Base-by-base conservation (phyloP, 1,284 basidiomycete genomes). In the Farysia itapuensis region DNA sequence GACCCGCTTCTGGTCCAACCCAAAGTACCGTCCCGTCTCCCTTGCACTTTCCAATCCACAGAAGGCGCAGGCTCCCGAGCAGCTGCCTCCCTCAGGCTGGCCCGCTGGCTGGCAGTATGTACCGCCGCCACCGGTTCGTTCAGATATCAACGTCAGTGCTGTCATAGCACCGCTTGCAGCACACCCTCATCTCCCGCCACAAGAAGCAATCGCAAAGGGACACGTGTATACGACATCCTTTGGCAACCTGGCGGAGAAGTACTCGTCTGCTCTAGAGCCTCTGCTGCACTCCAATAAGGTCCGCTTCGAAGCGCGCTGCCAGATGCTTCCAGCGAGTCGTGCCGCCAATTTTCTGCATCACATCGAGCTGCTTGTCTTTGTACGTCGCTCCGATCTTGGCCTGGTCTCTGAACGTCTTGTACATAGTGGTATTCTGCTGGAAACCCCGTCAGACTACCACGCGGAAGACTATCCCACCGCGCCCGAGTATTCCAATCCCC, bases 361-460 rank as follows among this genome's bases (percentile, higher is more conserved):
- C 20, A 81, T 97, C 33, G 86, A 89, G 72, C 82, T 96, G 72
- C 83, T 96, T 23, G 84, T 96, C 22, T 95, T 90, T 77, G 93
- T 91, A 12, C 88, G 90, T 5, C 92, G 92, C 64, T 88, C 89
- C 26, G 92, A 95, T 77, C 86, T 96, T 53, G 79, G 81, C 15
- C 84, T 87, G 46, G 86, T 98, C 59, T 85, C 88, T 43, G 81
- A 85, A 60, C 86, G 85, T 65, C 82, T 98, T 35, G 81, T 84
- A 11, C 80, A 84, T 43, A 82, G 82, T 46, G 82, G 82, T 35
- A 79, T 94, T 14, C 81, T 86, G 47, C 83, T 97, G 37, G 86
- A 91, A 65, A 87, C 94, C 68, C 94, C 94, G 0, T 44, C 78
- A 3, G 73, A 77, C 3, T 83, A 82, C 68, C 75, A 83, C 79